Evolutionary conservation across 1,284 basidiomycete genomes (phyloP).

Genomic region (Ceratobasidium sp.): DNA sequence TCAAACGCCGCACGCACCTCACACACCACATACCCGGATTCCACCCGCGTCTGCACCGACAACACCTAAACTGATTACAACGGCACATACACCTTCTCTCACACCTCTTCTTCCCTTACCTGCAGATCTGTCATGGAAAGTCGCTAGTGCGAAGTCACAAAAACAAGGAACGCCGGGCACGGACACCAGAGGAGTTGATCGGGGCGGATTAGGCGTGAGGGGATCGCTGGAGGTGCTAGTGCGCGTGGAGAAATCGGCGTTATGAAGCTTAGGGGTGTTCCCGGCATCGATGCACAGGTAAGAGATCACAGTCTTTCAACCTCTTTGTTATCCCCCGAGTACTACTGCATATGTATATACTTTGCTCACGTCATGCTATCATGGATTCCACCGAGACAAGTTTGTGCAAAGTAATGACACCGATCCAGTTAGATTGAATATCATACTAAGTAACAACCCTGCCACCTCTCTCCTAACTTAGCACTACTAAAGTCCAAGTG

Average conservation of each 20-base stretch:
- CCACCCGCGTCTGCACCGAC: neutral
- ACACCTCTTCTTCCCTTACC: slow-evolving; percentile 13
- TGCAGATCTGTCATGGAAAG: slow-evolving; percentile 20
- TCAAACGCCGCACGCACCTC: neutral
- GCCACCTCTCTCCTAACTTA: neutral
- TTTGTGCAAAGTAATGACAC: too few species aligned
- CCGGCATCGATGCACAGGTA: too few species aligned
- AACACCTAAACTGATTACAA: slow-evolving; percentile 19
- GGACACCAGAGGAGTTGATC: neutral
- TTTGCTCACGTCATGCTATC: too few species aligned
- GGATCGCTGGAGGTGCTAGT: neutral
- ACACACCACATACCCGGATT: neutral
- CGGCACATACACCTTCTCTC: neutral
- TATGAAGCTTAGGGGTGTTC: slow-evolving; percentile 27
- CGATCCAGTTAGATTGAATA: too few species aligned
- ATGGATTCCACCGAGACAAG: too few species aligned
- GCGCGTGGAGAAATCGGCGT: neutral
- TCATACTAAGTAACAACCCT: neutral
- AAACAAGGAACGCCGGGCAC: neutral
- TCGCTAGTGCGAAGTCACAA: slow-evolving; percentile 15
- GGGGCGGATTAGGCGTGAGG: slow-evolving; percentile 27
- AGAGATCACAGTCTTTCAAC: too few species aligned
- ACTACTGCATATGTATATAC: too few species aligned
- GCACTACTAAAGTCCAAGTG: neutral
- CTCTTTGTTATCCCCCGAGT: too few species aligned